Base-by-base conservation (phyloP, 208 protist genomes). In the Acanthamoeba healyi region DNA sequence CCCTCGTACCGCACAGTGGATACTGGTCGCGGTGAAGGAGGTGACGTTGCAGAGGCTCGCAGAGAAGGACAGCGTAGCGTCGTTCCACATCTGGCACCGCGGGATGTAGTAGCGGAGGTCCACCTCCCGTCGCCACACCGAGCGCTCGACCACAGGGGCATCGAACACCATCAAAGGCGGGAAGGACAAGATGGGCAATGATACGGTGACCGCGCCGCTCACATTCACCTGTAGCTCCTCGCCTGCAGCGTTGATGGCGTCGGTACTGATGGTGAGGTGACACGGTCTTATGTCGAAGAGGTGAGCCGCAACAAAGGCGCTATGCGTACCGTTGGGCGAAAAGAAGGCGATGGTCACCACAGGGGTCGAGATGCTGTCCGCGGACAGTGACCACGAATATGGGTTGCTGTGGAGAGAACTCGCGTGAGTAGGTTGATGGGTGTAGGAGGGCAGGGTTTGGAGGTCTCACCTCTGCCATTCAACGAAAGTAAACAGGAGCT, bases 1-100 rank as follows among this genome's bases (percentile, higher is more conserved):
- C n/a, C n/a, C n/a, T n/a, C 58, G n/a, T 46, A 79, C 67, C 67
- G 36, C 40, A 17, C 67, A 79, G 36, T 79, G 36, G 67, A 79
- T 79, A 36, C 12, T 14, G 29, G 15, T 44, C 10, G 19, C 9
- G 4, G 67, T 79, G 17, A 79, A 46, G 22, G 67, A 42, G 36
- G 2, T 4, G 17, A 65, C 58, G 10, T 32, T n/a, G 67, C 67
- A 79, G 32, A 46, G 29, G 67, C 4, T 6, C 67, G 32, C 2
- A 24, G 36, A 46, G 40, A 79, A 79, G 40, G 67, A 9, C 40
- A n/a, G 36, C 5, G 36, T 5, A 36, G 36, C 6, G 17, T 5
- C 17, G 32, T 79, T 36, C 67, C 67, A 79, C 26, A 79, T 15
- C 10, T 26, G 67, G 40, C 67, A 79, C 36, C 26, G 17, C 22